Percentiles rank a stretch among this genome's conserved stretches.
These are phyloP conservation scores for Yarrowia phangngaensis DNA, from an alignment of 805 yeast species.

Conservation along the genomic window DNA sequence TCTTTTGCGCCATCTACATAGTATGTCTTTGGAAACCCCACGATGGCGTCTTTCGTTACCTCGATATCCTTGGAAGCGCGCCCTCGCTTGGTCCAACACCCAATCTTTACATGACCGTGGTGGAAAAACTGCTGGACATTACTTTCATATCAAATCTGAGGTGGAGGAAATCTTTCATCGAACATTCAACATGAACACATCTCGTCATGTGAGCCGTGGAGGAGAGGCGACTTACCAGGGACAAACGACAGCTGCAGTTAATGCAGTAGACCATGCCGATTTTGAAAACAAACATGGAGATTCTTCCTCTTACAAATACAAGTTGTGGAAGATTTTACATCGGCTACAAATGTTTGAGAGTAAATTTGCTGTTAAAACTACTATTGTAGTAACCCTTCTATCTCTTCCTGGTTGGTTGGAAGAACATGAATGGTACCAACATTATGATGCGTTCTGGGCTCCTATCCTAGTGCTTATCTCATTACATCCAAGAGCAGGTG, in stretches of 20 bases:
- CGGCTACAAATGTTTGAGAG: constrained; percentile 42
- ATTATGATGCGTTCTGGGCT: constrained; percentile 46
- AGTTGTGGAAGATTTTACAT: constrained; percentile 42
- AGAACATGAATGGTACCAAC: constrained; percentile 45
- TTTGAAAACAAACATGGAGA: constrained; percentile 23
- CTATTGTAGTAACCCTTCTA: constrained; percentile 41
- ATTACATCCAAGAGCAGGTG: constrained; percentile 43
- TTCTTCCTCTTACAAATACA: constrained; percentile 36
- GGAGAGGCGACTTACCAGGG: constrained; percentile 2
- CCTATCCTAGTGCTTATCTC: constrained; percentile 42
- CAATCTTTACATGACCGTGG: constrained; percentile 49
- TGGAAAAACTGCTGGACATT: constrained; percentile 45
- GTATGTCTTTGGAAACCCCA: constrained; percentile 28
- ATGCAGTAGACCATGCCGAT: constrained; percentile 16
- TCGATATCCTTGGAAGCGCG: constrained; percentile 43
- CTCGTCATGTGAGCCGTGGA: constrained; percentile 32
- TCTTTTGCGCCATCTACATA: constrained; percentile 28
- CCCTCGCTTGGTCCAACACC: constrained; percentile 43
- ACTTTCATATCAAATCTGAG: constrained; percentile 44
- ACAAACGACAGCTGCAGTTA: constrained; percentile 32
- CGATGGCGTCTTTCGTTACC: constrained; percentile 43
- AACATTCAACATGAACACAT: constrained; percentile 46
- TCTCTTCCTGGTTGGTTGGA: constrained; percentile 46
- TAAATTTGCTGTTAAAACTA: constrained; percentile 46
- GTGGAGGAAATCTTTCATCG: constrained; percentile 48